These are phyloP conservation scores for Xylariaceae sp. DNA, from an alignment of 2,329 filamentous ascomycete genomes.

Conservation along the genomic window DNA sequence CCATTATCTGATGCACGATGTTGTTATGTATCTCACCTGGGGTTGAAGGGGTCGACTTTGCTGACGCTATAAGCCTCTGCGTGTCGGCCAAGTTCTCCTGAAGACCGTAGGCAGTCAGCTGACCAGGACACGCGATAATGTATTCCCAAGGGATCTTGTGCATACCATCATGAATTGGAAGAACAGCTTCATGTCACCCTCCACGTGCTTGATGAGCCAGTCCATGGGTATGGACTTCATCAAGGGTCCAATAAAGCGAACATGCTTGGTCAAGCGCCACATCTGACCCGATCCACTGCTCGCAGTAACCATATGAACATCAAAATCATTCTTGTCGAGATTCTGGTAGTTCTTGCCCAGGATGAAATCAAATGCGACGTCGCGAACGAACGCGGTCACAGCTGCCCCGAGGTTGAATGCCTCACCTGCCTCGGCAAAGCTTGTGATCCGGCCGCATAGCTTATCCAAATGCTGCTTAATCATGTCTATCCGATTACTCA, in stretches of 20 bases:
- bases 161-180: conserved; percentile 8
- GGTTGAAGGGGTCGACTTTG: not conserved
- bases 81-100: conserved; percentile 7
- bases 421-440: not conserved
- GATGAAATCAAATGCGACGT: not conserved
- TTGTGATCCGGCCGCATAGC: not conserved
- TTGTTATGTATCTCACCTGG: not conserved
- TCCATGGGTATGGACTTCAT: conserved; percentile 15
- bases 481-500: not conserved
- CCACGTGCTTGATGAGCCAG: conserved; percentile 7
- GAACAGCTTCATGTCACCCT: conserved; percentile 8
- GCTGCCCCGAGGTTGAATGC: conserved; percentile 1
- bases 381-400: not conserved
- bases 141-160: not conserved
- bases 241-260: conserved; percentile 14
- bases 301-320: conserved; percentile 1
- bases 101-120: not conserved
- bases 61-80: not conserved
- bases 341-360: not conserved
- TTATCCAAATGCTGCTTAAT: not conserved
- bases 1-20: conserved; percentile 15
- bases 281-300: conserved; percentile 6
- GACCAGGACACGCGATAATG: not conserved
- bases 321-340: conserved; percentile 18
- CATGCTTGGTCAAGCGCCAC: conserved; percentile 20